Percentiles rank a stretch among this genome's conserved stretches.
Conservation (phyloP, 495 filamentous ascomycete species). For the Parachaetomium inaequale region DNA sequence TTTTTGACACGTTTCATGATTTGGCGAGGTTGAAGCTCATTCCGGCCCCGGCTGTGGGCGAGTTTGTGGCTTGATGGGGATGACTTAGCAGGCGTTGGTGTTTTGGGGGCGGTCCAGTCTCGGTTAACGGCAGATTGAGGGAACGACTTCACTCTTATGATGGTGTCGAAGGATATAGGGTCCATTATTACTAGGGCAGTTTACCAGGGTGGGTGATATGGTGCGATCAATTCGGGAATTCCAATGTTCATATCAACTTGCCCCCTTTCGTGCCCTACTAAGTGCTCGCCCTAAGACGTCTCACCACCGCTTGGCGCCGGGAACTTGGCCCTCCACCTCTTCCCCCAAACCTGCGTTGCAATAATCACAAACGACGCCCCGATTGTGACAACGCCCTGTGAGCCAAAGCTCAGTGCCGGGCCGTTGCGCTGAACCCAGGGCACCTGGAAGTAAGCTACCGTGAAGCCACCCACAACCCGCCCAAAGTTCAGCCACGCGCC, state of each 20-base stretch:
- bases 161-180: no score
- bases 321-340: conserved; percentile 13
- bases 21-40: conserved; percentile 24
- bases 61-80: conserved; percentile 9
- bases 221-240: no score
- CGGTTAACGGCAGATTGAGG: no score
- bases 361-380: conserved; percentile 35
- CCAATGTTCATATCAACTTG: no score
- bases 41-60: conserved; percentile 14
- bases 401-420: conserved; percentile 28
- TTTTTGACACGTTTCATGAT: conserved; percentile 22
- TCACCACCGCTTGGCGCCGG: conserved; percentile 1
- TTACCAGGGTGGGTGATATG: no score
- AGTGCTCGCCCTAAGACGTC: no score
- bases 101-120: no score
- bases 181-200: no score
- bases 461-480: conserved; percentile 34
- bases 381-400: conserved; percentile 29
- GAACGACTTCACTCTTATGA: no score
- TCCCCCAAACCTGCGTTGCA: conserved; percentile 33
- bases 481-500: conserved; percentile 33
- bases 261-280: no score
- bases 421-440: conserved; percentile 31
- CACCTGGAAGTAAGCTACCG: conserved; percentile 35
- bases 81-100: not conserved